phyloP scores from a whole-genome alignment of 495 filamentous ascomycete species.

The Xeromyces bisporus region DNA sequence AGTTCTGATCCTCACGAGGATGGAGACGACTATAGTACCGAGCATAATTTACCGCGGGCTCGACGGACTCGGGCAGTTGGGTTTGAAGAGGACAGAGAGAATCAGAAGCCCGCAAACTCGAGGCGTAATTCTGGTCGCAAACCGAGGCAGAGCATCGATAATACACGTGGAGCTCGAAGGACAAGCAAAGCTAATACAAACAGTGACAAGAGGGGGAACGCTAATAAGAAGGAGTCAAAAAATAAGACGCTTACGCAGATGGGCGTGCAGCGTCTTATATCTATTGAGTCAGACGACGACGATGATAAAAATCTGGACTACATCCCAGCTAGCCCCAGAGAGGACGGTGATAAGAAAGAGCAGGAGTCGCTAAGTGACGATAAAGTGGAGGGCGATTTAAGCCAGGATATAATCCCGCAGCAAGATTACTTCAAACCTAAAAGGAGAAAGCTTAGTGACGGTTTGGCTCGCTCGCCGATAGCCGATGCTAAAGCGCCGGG shows the following conservation, averaged over 20 bases:
- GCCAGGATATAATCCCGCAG: not conserved
- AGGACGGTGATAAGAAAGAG: slow-evolving; percentile 1
- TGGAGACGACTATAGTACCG: slow-evolving; percentile 8
- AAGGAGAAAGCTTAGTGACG: slow-evolving; percentile 8
- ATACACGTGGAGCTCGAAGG: no score
- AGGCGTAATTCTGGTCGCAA: no score
- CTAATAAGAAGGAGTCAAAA: slow-evolving; percentile 9
- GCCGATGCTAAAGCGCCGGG: slow-evolving; percentile 3
- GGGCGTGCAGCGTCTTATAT: slow-evolving; percentile 24
- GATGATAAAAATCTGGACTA: slow-evolving; percentile 22
- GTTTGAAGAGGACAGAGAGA: slow-evolving; percentile 5
- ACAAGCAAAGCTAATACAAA: slow-evolving; percentile 6
- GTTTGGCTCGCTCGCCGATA: slow-evolving; percentile 1
- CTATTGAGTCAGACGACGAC: slow-evolving; percentile 22
- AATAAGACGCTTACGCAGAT: slow-evolving; percentile 32
- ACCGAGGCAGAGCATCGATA: no score
- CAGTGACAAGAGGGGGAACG: slow-evolving; percentile 11
- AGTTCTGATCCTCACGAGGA: slow-evolving; percentile 14
- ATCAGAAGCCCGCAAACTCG: slow-evolving; percentile 1
- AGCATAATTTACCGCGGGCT: slow-evolving; percentile 4
- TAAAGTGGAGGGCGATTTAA: not conserved
- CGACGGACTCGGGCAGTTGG: slow-evolving; percentile 5
- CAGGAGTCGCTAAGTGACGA: not conserved
- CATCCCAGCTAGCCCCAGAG: slow-evolving; percentile 10
- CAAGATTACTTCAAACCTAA: slow-evolving; percentile 8